Evolutionary conservation across 495 filamentous ascomycete genomes (phyloP), one percentile per base, ranked within the genome.

Genomic region (Aspergillus asperescens): DNA sequence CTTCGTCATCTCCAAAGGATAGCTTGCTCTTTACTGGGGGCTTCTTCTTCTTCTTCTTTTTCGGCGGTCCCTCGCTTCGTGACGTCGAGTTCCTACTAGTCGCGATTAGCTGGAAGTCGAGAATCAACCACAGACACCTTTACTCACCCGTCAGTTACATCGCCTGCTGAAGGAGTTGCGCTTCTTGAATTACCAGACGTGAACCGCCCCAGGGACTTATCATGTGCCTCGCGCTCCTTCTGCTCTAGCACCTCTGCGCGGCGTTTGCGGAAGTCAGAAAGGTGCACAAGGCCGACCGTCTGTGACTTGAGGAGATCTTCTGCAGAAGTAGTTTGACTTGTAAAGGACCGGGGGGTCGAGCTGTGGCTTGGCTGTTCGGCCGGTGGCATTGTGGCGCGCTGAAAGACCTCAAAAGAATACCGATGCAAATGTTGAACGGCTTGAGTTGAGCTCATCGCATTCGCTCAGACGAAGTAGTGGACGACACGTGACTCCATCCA

Each of bases 221-320:
- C 79, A 58, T 89, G 82, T 3, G 85, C 86, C 64, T 93, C 89
- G 51, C 87, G 80, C 59, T 90, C 87, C 63, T 91, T 92, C 63
- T 89, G 88, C 68, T 97, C 93, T 25, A 95, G 74, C 23, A 91
- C 89, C 68, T 98, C 89, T 57, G 90, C 92, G 67, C 93, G 90
- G 32, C 93, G 85, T 70, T 98, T 97, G 68, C 93, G 90, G 73
- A 96, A 98, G 65, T 97, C 93, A 58, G 84, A 87, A 34, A 96
- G 83, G 49, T 89, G 79, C 37, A 97, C 93, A 12, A 98, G 83
- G 38, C 93, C 93, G 47, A 95, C 90, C 1, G 93, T 98, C 64
- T 90, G 87, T 32, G 85, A 89, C 57, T 89, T 90, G 44, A 98
- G 81, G n/a, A 92, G 77, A 50, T 96, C 87, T 71, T 95, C 86